Evolutionary conservation across 495 filamentous ascomycete species (phyloP).

Genomic region (Xylaria grammica): DNA sequence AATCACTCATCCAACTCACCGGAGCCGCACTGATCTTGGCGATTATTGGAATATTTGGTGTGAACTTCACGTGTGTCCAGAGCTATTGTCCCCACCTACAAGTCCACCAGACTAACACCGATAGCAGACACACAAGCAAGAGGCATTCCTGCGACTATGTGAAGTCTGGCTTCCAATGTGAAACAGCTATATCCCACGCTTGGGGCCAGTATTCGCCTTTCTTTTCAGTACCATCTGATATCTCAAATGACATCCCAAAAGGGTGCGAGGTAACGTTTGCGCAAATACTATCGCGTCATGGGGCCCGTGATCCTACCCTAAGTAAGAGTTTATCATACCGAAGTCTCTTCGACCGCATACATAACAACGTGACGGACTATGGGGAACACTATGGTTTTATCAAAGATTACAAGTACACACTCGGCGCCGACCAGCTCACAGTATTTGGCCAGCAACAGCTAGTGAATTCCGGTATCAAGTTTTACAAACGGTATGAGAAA

Average conservation of each 20-base stretch:
- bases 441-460: slow-evolving; percentile 73
- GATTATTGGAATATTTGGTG: slow-evolving; percentile 4
- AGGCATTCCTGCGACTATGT: slow-evolving; percentile 61
- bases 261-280: slow-evolving; percentile 76
- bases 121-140: slow-evolving; percentile 26
- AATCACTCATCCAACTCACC: slow-evolving; percentile 11
- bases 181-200: slow-evolving; percentile 60
- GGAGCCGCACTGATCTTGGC: slow-evolving; percentile 19
- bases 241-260: slow-evolving; percentile 60
- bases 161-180: slow-evolving; percentile 63
- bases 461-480: slow-evolving; percentile 73
- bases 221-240: slow-evolving; percentile 70
- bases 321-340: slow-evolving; percentile 64
- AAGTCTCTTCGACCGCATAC: slow-evolving; percentile 63
- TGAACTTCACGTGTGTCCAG: slow-evolving; percentile 16
- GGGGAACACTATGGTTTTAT: slow-evolving; percentile 67
- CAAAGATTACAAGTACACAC: slow-evolving; percentile 68
- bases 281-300: slow-evolving; percentile 80
- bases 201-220: slow-evolving; percentile 92
- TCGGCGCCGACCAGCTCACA: slow-evolving; percentile 79
- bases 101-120: not conserved
- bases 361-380: slow-evolving; percentile 60
- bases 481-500: slow-evolving; percentile 70
- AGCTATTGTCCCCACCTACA: not conserved
- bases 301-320: slow-evolving; percentile 77